A percentile compares a stretch with the other conserved stretches of the same genome.
These are phyloP conservation scores for Leishmania major DNA, from an alignment of 208 protist genomes.

Conservation along the genomic window DNA sequence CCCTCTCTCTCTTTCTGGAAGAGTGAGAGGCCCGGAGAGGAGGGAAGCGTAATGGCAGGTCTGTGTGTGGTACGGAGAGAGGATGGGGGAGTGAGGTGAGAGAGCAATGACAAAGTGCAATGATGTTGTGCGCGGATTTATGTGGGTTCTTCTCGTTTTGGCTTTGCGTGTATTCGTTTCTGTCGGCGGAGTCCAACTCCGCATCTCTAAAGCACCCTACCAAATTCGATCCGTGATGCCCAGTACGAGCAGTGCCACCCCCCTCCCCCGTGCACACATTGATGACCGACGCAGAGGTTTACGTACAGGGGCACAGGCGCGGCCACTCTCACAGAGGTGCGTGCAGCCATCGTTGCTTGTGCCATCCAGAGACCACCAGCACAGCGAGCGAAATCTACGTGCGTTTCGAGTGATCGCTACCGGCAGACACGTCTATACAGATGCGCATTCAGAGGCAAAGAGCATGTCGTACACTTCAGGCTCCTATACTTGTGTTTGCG, in stretches of 20 bases:
- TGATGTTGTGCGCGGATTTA: neutral
- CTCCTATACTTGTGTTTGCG: too few species aligned
- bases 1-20: neutral
- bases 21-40: neutral
- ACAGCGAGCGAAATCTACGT: neutral
- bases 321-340: neutral
- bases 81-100: neutral
- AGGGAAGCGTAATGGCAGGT: neutral
- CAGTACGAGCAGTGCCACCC: neutral
- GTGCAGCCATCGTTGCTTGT: neutral
- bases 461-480: neutral
- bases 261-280: neutral
- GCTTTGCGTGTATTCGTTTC: neutral
- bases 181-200: neutral
- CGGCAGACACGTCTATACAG: neutral
- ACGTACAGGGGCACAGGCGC: neutral
- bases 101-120: neutral
- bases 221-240: neutral
- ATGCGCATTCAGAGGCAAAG: neutral
- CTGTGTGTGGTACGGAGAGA: neutral
- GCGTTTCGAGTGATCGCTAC: neutral
- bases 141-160: neutral
- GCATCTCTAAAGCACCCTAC: neutral
- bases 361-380: neutral
- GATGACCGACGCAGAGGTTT: neutral